phyloP scores from a whole-genome alignment of 2,329 filamentous ascomycete genomes.

The Ramularia endophylla region DNA sequence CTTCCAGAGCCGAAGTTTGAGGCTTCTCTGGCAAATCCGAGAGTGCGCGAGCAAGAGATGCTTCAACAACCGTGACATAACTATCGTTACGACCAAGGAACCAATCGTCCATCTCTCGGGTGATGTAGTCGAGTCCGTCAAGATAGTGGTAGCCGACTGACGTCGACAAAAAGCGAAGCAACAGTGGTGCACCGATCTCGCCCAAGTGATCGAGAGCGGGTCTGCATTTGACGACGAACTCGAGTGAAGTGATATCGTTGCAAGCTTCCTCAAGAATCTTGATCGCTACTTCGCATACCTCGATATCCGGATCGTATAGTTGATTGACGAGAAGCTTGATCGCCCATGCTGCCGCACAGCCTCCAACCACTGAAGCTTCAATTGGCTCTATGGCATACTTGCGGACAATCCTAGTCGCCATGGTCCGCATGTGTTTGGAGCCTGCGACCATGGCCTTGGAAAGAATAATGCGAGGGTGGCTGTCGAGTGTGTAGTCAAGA shows the following conservation, averaged over 20 bases:
- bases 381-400: constrained; percentile 70
- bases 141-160: constrained; percentile 97
- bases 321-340: constrained; percentile 97
- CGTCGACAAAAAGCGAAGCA: constrained; percentile 88
- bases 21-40: constrained; percentile 53
- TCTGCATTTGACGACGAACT: constrained; percentile 94
- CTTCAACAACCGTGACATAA: constrained; percentile 93
- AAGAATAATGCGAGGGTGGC: constrained; percentile 84
- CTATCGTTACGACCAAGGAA: constrained; percentile 93
- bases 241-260: constrained; percentile 82
- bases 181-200: constrained; percentile 88
- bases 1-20: constrained; percentile 34
- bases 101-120: constrained; percentile 99
- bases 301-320: constrained; percentile 92
- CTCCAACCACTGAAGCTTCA: constrained; percentile 35
- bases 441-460: constrained; percentile 91
- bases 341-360: constrained; percentile 82
- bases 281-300: constrained; percentile 92
- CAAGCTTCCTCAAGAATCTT: constrained; percentile 97
- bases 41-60: constrained; percentile 84
- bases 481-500: constrained; percentile 80
- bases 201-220: constrained; percentile 92
- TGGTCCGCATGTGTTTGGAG: constrained; percentile 84
- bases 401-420: constrained; percentile 76
- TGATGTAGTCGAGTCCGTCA: constrained; percentile 96